Evolutionary conservation across 352 stramenopile species (phyloP).

Genomic region (Phytophthora foliorum): DNA sequence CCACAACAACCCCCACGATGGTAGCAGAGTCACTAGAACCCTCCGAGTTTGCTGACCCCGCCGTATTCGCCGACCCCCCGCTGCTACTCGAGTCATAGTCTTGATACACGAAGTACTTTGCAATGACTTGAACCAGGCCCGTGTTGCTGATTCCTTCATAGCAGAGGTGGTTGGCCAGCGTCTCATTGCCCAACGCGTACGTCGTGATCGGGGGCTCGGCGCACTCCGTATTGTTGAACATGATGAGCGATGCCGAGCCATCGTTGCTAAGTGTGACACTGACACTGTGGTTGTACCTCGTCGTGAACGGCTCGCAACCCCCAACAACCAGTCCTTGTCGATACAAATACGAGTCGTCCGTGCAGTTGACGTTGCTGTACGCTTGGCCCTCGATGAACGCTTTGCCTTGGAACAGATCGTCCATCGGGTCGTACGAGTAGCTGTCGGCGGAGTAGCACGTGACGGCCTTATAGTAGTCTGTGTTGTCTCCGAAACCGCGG

Average conservation of each 20-base stretch:
- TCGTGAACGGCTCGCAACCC: conserved; percentile 28
- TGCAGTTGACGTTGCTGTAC: conserved; percentile 29
- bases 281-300: conserved; percentile 26
- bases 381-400: conserved; percentile 30
- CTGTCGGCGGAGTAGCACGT: conserved; percentile 30
- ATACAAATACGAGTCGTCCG: conserved; percentile 23
- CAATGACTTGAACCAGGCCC: conserved; percentile 21
- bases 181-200: conserved; percentile 22
- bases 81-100: conserved; percentile 19
- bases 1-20: conserved; percentile 8
- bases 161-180: conserved; percentile 26
- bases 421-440: conserved; percentile 31
- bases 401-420: conserved; percentile 23
- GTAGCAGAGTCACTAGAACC: conserved; percentile 9
- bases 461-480: conserved; percentile 18
- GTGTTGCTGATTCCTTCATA: conserved; percentile 35
- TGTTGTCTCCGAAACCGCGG: conserved; percentile 20
- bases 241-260: conserved; percentile 20
- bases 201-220: conserved; percentile 18
- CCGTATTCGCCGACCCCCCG: not conserved
- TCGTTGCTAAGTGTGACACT: conserved; percentile 21
- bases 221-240: conserved; percentile 32
- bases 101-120: conserved; percentile 26
- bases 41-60: not conserved
- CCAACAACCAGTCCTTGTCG: conserved; percentile 24